These are phyloP conservation scores for Nicotiana otophora DNA, from an alignment of 257 asterid species.

Conservation along the genomic window DNA sequence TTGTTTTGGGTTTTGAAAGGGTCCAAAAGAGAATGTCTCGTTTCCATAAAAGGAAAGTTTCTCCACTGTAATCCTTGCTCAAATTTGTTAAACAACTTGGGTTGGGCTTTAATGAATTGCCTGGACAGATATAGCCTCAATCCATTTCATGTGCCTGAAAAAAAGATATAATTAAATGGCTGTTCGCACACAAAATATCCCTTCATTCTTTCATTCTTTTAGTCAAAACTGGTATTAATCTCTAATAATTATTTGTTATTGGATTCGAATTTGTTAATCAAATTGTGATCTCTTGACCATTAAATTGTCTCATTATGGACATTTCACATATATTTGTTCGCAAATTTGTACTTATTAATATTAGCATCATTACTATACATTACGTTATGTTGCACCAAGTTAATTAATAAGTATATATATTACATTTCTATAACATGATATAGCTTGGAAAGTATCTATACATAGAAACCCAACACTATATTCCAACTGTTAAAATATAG, in stretches of 20 bases:
- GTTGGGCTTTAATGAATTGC: not conserved
- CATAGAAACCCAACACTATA: not conserved
- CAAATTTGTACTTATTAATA: not conserved
- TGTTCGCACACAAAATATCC: not conserved
- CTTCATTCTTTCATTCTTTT: not conserved
- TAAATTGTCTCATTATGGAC: not conserved
- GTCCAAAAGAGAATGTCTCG: not conserved
- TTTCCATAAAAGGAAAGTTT: not conserved
- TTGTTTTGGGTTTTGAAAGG: not conserved
- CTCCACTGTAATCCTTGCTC: not conserved
- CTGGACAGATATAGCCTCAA: constrained; percentile 4
- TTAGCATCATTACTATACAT: not conserved
- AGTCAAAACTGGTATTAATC: not conserved
- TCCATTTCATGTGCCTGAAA: not conserved
- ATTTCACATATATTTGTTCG: not conserved
- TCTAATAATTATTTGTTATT: not conserved
- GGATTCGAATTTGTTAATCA: not conserved
- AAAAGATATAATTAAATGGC: not conserved
- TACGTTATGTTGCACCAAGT: not conserved
- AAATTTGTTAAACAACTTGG: constrained; percentile 8
- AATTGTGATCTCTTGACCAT: not conserved
- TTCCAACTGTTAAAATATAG: not conserved
- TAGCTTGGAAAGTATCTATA: not conserved
- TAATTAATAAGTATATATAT: not conserved
- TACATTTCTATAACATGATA: not conserved